Base-by-base conservation (phyloP, 768 basidiomycete species). In the Lactifluus hygrophoroides region DNA sequence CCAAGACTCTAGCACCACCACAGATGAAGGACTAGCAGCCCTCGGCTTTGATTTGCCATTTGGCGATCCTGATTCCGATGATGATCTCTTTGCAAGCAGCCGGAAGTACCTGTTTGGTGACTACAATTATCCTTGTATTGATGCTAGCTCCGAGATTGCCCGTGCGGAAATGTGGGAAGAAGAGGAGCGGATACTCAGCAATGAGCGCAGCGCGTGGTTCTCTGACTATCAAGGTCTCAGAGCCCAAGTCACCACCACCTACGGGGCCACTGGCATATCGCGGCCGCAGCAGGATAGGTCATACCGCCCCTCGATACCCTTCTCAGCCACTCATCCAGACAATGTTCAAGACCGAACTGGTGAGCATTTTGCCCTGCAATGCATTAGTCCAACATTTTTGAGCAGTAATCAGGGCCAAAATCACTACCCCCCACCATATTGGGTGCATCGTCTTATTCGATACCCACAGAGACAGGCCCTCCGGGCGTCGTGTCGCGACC, bases 91-190 rank as follows among this genome's bases (percentile, higher is more conserved):
- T 66, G 77, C 73, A 28, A 79, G 92, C 38, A 86, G 90, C 69
- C 81, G 82, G 69, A 77, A 80, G 63, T 88, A 91, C 60, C 76
- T 94, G 25, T 97, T 93, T 64, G 92, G 92, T 5, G 89, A 94
- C 72, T 92, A 93, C 68, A 81, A 89, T 66, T 95, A 94, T 68
- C 94, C 93, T 0, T 83, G 82, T 55, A 84, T 94, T 60, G 94
- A 95, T 66, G 87, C 90, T 48, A 93, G 88, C 72, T 82, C 85
- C 25, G 90, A 94, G 71, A 65, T 70, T 17, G 89, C 87, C 19
- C 74, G 82, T 60, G 71, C 72, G 32, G 69, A 74, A 46, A 85
- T 89, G 70, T 88, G 90, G 83, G 81, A 84, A 56, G 90, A 92
- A 66, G 93, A 96, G 70, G 90, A 94, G 68, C 79, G 88, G 40